Evolutionary conservation across 2,329 filamentous ascomycete genomes (phyloP), one percentile per base, ranked within the genome.

Genomic region (Aspergillus quadricinctus): DNA sequence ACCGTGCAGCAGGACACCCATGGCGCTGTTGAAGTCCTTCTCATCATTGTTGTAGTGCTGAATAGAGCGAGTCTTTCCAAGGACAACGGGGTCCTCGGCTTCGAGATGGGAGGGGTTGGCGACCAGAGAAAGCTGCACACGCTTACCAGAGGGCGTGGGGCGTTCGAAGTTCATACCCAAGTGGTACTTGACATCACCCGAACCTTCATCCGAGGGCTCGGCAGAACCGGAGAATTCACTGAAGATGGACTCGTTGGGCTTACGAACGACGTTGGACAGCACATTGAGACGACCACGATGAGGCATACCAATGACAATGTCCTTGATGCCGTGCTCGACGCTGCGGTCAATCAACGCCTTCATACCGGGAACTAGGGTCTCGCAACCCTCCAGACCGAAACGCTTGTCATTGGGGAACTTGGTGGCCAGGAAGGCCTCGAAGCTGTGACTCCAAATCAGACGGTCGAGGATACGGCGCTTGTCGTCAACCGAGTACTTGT

Each of bases 381-480:
- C 94, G 71, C 92, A 96, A 72, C 94, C 94, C 80, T 99, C 94
- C 28, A 99, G 85, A 79, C 94, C 94, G 77, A 99, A 99, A 72
- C 94, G 90, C 84, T 99, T 99, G 80, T 99, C 94, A 78, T 99
- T 99, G 75, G 94, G 94, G 78, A 97, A 97, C 78, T 99, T 99
- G 57, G 92, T 97, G 56, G 94, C 88, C 65, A 96, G 81, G 83
- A 99, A 99, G 58, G 86, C 80, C 80, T 99, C 94, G 75, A 99
- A 99, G 78, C 91, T 97, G 62, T 92, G 96, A 74, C 90, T 93
- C 94, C 94, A 99, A 76, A 99, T 99, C 63, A 99, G 82, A 71
- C 94, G 90, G 78, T 99, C 94, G 64, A 99, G 84, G 66, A 99
- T 96, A 65, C 94, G 87, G 71, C 94, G 90, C 85, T 99, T 99